A percentile compares a stretch with the other conserved stretches of the same genome.
Conservation (phyloP, 2,329 filamentous ascomycete genomes). For the Penicillium sp. region DNA sequence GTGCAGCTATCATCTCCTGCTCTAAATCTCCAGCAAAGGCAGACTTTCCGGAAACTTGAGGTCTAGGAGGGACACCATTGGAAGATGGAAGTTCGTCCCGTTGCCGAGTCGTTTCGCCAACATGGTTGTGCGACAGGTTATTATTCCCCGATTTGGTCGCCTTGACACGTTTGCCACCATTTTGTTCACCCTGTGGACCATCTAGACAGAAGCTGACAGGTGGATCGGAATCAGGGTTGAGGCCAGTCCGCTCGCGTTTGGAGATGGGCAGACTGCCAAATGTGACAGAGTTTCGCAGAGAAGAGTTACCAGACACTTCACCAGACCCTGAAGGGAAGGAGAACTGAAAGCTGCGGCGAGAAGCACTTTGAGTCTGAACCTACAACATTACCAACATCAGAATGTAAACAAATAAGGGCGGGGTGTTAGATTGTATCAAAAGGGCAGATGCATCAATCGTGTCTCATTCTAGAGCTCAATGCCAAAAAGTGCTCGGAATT, state of each 20-base stretch:
- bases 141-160: constrained; percentile 6
- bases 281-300: constrained; percentile 22
- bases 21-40: constrained; percentile 15
- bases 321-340: constrained; percentile 15
- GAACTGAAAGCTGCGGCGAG: constrained; percentile 26
- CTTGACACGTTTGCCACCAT: constrained; percentile 6
- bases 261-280: constrained; percentile 25
- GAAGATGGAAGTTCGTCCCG: neutral
- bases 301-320: constrained; percentile 12
- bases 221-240: constrained; percentile 3
- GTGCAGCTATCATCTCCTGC: constrained; percentile 22
- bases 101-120: neutral
- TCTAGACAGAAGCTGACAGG: constrained; percentile 1
- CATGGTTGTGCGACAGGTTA: neutral
- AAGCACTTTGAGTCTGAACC: constrained; percentile 27
- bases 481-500: constrained; percentile 25
- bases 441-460: constrained; percentile 25
- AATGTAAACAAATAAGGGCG: constrained; percentile 16
- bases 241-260: constrained; percentile 14
- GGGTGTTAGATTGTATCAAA: constrained; percentile 7
- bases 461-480: constrained; percentile 29
- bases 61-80: neutral
- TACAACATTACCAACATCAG: constrained; percentile 36
- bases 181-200: constrained; percentile 5
- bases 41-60: neutral